A percentile compares a stretch with the other conserved stretches of the same genome.
Conservation (phyloP, 768 basidiomycete genomes). For the Kwoniella sp. region DNA sequence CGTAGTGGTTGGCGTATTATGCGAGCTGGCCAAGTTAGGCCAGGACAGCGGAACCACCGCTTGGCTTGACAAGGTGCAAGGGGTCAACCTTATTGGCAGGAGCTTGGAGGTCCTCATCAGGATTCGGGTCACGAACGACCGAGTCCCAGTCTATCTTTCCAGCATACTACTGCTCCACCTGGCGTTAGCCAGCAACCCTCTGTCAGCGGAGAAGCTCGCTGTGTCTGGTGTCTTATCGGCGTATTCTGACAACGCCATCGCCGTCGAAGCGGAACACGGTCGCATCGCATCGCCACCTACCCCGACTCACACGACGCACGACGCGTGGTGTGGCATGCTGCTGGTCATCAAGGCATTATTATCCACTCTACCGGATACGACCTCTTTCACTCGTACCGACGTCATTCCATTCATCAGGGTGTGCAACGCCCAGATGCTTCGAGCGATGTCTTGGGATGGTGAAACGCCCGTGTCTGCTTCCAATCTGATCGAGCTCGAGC, state of each 20-base stretch:
- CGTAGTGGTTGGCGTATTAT: slow-evolving; percentile 27
- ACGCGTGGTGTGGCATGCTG: slow-evolving; percentile 78
- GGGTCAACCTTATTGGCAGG: slow-evolving; percentile 68
- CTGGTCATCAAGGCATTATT: slow-evolving; percentile 71
- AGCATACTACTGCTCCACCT: slow-evolving; percentile 83
- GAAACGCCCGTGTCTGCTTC: slow-evolving; percentile 71
- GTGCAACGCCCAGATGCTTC: slow-evolving; percentile 72
- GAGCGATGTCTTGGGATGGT: slow-evolving; percentile 75
- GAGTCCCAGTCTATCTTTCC: slow-evolving; percentile 64
- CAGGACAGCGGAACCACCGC: slow-evolving; percentile 53
- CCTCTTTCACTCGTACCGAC: slow-evolving; percentile 71
- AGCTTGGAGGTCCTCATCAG: slow-evolving; percentile 70
- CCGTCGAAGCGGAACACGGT: slow-evolving; percentile 69
- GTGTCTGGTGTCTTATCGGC: slow-evolving; percentile 74
- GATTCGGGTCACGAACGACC: slow-evolving; percentile 58
- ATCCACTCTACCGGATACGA: slow-evolving; percentile 58
- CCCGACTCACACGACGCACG: slow-evolving; percentile 73
- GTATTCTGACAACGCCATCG: slow-evolving; percentile 78
- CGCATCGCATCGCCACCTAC: slow-evolving; percentile 60
- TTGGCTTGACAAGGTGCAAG: slow-evolving; percentile 78
- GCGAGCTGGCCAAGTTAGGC: slow-evolving; percentile 22
- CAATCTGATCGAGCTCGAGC: slow-evolving; percentile 75
- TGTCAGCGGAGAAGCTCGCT: slow-evolving; percentile 78
- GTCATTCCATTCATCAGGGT: slow-evolving; percentile 80
- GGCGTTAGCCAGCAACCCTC: slow-evolving; percentile 68